Evolutionary conservation across 768 basidiomycete genomes (phyloP), one percentile per base, ranked within the genome.

Genomic region (Steccherinum ochraceum): DNA sequence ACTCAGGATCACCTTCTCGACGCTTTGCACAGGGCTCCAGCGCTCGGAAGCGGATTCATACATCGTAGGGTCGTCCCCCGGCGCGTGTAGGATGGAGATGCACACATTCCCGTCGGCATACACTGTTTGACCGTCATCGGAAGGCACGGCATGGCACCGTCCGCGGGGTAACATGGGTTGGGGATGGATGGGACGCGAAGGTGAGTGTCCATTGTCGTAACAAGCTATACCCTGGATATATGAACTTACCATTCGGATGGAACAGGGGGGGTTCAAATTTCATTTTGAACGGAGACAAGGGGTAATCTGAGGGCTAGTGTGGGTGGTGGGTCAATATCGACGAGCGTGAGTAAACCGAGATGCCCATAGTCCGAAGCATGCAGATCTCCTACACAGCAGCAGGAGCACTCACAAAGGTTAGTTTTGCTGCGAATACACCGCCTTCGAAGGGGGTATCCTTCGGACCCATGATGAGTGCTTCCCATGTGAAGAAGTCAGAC

Each of bases 261-360:
- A 97, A 89, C 50, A 99, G 67, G 2, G 95, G 94, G 2, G 96
- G 96, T 42, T 97, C 93, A 61, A 99, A 99, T 63, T 81, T 92
- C 96, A 99, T 98, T 73, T 93, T 97, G 84, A 98, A 98, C 18
- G 96, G 96, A 48, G 91, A 95, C 61, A 99, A 72, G 25, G 96
- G 96, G 69, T 99, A 99, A 64, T 99, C 96, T 35, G 41, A 43
- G 5, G 41, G 41, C 41, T 43, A n/a, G 35, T 39, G n/a, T 39
- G n/a, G 11, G 35, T n/a, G 11, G 35, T n/a, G 35, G 11, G n/a
- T 11, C 35, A 39, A 11, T 11, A n/a, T 39, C n/a, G 11, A 39
- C n/a, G 11, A 39, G 35, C 35, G n/a, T 39, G 35, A 11, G 11
- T 39, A 39, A n/a, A 11, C 11, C 11, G n/a, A n/a, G n/a, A n/a